Conservation (phyloP, 2,329 filamentous ascomycete genomes). For the Fusarium zealandicum region DNA sequence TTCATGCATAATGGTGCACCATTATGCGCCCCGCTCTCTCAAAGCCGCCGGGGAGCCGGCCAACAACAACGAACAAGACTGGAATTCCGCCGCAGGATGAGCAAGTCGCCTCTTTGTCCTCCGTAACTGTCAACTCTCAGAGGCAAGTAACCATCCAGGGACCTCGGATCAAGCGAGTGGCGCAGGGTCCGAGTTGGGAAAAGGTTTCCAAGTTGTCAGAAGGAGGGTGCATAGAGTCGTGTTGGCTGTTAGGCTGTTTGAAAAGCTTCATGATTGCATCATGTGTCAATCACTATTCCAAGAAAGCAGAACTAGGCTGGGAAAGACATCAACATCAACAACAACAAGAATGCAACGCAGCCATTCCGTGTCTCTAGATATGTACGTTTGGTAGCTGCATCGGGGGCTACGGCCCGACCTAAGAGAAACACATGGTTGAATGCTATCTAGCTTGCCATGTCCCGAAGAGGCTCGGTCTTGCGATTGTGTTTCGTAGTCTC, state of each 20-base stretch:
- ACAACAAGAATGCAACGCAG: background rate
- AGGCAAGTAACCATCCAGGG: slow-evolving; percentile 23
- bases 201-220: slow-evolving; percentile 2
- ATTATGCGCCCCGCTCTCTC: slow-evolving; percentile 28
- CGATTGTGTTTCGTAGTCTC: slow-evolving; percentile 8
- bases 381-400: slow-evolving; percentile 18
- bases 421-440: slow-evolving; percentile 15
- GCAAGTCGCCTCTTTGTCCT: slow-evolving; percentile 28
- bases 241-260: background rate
- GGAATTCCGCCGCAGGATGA: slow-evolving; percentile 16
- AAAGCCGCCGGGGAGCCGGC: slow-evolving; percentile 18
- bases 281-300: slow-evolving; percentile 30
- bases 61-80: slow-evolving; percentile 23
- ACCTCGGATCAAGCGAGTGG: slow-evolving; percentile 18
- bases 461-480: slow-evolving; percentile 10
- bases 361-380: slow-evolving; percentile 19
- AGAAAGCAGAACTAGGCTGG: slow-evolving; percentile 2
- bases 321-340: slow-evolving; percentile 8
- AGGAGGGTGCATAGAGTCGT: slow-evolving; percentile 1
- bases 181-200: slow-evolving; percentile 16
- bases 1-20: slow-evolving; percentile 12
- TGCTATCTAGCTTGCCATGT: slow-evolving; percentile 15
- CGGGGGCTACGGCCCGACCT: slow-evolving; percentile 21
- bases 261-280: slow-evolving; percentile 29
- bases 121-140: slow-evolving; percentile 22